A percentile compares a stretch with the other conserved stretches of the same genome.
phyloP scores from a whole-genome alignment of 2,329 filamentous ascomycete species.

The Simplicillium sp. region DNA sequence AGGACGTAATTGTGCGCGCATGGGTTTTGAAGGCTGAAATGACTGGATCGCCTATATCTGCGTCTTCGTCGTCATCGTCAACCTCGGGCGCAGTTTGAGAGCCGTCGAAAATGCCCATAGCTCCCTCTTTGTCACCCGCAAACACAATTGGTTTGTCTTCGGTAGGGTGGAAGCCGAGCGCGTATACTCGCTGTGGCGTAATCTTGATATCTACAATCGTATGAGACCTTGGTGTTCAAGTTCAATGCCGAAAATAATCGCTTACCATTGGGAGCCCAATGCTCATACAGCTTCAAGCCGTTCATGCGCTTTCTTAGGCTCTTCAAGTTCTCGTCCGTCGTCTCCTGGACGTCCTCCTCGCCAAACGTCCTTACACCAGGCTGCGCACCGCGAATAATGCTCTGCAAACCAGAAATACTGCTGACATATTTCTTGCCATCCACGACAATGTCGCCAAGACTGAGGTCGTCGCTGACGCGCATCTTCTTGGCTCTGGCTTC shows the following conservation, averaged over 20 bases:
- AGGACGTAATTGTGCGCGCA: constrained; percentile 75
- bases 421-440: constrained; percentile 69
- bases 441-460: constrained; percentile 68
- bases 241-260: constrained; percentile 2
- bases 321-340: constrained; percentile 66
- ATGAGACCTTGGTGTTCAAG: neutral
- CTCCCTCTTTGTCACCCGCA: constrained; percentile 88
- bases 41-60: constrained; percentile 58
- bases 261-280: constrained; percentile 70
- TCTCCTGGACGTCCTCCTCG: constrained; percentile 73
- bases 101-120: constrained; percentile 83
- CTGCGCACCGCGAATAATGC: constrained; percentile 55
- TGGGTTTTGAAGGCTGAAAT: constrained; percentile 89
- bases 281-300: constrained; percentile 68
- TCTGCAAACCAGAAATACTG: constrained; percentile 54
- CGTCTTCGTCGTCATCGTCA: constrained; percentile 61
- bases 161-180: constrained; percentile 80
- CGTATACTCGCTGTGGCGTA: constrained; percentile 78
- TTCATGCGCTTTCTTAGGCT: constrained; percentile 69
- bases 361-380: constrained; percentile 80
- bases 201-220: constrained; percentile 67
- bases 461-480: constrained; percentile 48
- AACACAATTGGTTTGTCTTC: constrained; percentile 81
- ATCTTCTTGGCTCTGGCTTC: constrained; percentile 47
- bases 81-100: constrained; percentile 56